Base-by-base conservation (phyloP, 2,329 filamentous ascomycete genomes). In the Pseudocercospora macadamiae region DNA sequence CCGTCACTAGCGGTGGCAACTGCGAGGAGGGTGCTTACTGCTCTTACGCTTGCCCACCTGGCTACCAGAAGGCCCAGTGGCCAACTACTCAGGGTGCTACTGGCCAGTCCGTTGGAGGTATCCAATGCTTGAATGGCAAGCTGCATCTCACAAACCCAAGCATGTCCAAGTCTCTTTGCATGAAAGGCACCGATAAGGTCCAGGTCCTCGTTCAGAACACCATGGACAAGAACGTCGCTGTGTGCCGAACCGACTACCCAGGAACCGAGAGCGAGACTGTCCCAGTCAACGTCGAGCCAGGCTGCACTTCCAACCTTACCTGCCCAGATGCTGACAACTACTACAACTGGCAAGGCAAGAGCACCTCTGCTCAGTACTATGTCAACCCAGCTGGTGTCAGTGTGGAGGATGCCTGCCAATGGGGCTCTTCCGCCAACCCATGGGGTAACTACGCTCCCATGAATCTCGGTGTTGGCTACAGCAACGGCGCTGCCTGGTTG, bases 161-260 rank as follows among this genome's bases (percentile, higher is more conserved):
- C n/a, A 75, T 85, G 23, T 83, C 80, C 62, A 82, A 83, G 61
- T 89, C 82, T 49, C 86, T 99, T 30, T 99, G 95, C 77, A 86
- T 89, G 70, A 67, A 77, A 28, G 92, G 93, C 62, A 83, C 84
- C 51, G 86, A 86, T 37, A 85, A 87, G 47, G 75, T 81, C 64
- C 74, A 68, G 65, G 84, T 97, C 66, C 80, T 81, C 60, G 84
- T 96, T 60, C 73, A 87, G 75, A 99, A 96, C 82, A 86, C 88
- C 55, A 82, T 97, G 30, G 71, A 76, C 51, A 72, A 84, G 34
- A 77, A 83, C 42, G 88, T 90, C 25, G 83, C 89, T 44, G 84
- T 96, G 67, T 99, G 95, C 86, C 91, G 91, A 75, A 97, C 95
- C 65, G 92, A 97, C 75, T 99, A 99, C 78, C 95, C 95, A 62